These are phyloP conservation scores for Oryza australiensis DNA, from an alignment of 176 grass and related monocot genomes.

Conservation along the genomic window DNA sequence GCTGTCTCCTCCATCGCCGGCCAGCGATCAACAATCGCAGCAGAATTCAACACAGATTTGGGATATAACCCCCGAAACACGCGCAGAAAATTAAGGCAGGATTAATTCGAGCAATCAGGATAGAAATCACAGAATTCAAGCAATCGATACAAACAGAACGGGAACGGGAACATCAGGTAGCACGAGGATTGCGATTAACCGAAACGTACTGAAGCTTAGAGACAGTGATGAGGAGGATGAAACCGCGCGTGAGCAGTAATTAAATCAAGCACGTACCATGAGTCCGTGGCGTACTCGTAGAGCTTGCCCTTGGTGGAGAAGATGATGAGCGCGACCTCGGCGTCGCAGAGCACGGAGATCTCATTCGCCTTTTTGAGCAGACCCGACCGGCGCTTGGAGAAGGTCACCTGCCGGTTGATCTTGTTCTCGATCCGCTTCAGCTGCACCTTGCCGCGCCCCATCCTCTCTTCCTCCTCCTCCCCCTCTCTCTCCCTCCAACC, in stretches of 20 bases:
- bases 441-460: constrained; percentile 95
- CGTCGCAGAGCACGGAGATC: constrained; percentile 97
- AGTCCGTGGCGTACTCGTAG: constrained; percentile 79
- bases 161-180: neutral
- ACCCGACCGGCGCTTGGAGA: constrained; percentile 83
- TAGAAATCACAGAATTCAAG: neutral
- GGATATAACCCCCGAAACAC: neutral
- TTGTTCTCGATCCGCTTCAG: constrained; percentile 99
- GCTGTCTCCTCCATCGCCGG: neutral
- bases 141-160: neutral
- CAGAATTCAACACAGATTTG: neutral
- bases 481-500: neutral
- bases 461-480: neutral
- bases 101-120: neutral
- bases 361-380: constrained; percentile 92
- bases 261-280: constrained; percentile 37
- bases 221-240: neutral
- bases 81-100: neutral
- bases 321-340: constrained; percentile 83
- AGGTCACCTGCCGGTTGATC: constrained; percentile 91
- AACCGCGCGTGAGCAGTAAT: neutral
- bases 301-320: constrained; percentile 97
- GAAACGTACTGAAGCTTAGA: neutral
- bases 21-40: neutral
- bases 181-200: neutral